Evolutionary conservation across 805 yeast species (phyloP).

Genomic region (Saccharomycopsis schoenii): DNA sequence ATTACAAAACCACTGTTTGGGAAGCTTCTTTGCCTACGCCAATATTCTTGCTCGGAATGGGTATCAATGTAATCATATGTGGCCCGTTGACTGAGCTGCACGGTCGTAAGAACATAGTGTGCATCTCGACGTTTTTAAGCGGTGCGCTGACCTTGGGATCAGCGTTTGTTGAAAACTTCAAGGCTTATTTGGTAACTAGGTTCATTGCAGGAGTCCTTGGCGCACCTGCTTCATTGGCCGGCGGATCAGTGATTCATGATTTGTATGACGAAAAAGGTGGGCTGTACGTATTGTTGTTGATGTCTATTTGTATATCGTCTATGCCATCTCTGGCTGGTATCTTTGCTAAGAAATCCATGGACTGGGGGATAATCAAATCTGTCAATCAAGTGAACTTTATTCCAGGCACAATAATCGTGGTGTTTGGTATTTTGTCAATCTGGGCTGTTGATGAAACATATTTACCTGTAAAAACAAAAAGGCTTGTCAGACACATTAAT

Average conservation of each 20-base stretch:
- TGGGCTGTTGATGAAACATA: conserved; percentile 12
- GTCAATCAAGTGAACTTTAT: conserved; percentile 6
- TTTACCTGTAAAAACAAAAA: conserved; percentile 11
- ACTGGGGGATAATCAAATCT: neutral
- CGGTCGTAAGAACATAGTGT: conserved; percentile 14
- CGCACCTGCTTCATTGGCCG: conserved; percentile 13
- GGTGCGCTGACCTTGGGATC: conserved; percentile 4
- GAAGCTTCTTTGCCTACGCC: conserved; percentile 4
- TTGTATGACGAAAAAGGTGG: conserved; percentile 9
- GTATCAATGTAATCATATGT: conserved; percentile 7
- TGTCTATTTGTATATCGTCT: conserved; percentile 7
- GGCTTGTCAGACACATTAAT: conserved; percentile 4
- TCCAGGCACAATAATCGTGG: conserved; percentile 8
- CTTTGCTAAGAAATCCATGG: neutral
- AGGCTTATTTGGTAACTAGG: conserved; percentile 1
- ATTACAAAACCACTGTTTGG: neutral
- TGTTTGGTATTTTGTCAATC: conserved; percentile 7
- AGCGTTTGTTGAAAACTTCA: neutral
- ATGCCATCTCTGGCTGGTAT: conserved; percentile 12
- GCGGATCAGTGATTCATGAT: conserved; percentile 12
- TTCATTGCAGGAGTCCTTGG: conserved; percentile 11
- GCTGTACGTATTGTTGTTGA: conserved; percentile 3
- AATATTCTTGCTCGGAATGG: conserved; percentile 9
- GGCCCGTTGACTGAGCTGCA: conserved; percentile 15
- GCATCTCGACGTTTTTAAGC: conserved; percentile 7